phyloP scores from a whole-genome alignment of 2,329 filamentous ascomycete species.

The Aspergillus tanneri region DNA sequence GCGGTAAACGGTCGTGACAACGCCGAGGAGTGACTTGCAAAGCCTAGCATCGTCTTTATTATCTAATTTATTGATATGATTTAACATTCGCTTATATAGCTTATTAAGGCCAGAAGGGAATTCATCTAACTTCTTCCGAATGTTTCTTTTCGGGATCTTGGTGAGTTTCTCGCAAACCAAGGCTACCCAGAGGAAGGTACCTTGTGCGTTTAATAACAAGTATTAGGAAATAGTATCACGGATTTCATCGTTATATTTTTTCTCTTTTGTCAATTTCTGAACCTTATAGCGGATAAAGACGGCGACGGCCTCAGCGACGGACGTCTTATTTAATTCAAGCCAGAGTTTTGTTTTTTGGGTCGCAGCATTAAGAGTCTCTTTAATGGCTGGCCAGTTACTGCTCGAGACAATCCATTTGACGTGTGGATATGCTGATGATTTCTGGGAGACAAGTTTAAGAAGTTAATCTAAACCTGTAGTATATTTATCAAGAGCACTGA shows the following conservation, averaged over 20 bases:
- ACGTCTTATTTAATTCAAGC: no score
- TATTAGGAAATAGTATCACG: conserved; percentile 16
- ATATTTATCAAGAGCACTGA: no score
- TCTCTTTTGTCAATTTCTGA: conserved; percentile 15
- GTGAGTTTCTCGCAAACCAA: conserved; percentile 35
- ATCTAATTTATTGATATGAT: conserved; percentile 14
- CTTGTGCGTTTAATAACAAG: conserved; percentile 30
- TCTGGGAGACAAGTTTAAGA: no score
- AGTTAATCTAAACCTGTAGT: no score
- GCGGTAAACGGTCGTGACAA: conserved; percentile 32
- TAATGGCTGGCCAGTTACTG: no score
- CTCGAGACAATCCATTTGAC: no score
- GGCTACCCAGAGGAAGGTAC: conserved; percentile 44
- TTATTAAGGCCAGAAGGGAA: conserved; percentile 15
- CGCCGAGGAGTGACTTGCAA: conserved; percentile 38
- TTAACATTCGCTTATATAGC: conserved; percentile 28
- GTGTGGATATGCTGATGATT: no score
- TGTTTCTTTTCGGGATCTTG: conserved; percentile 1
- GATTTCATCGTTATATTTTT: conserved; percentile 21
- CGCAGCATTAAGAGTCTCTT: no score
- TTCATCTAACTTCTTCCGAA: conserved; percentile 3
- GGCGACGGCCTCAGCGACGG: no score
- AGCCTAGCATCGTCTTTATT: conserved; percentile 23
- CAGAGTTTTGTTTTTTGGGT: no score
- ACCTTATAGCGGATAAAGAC: conserved; percentile 25